Evolutionary conservation across 495 filamentous ascomycete genomes (phyloP).

Genomic region (Amphirosellinia nigrospora): DNA sequence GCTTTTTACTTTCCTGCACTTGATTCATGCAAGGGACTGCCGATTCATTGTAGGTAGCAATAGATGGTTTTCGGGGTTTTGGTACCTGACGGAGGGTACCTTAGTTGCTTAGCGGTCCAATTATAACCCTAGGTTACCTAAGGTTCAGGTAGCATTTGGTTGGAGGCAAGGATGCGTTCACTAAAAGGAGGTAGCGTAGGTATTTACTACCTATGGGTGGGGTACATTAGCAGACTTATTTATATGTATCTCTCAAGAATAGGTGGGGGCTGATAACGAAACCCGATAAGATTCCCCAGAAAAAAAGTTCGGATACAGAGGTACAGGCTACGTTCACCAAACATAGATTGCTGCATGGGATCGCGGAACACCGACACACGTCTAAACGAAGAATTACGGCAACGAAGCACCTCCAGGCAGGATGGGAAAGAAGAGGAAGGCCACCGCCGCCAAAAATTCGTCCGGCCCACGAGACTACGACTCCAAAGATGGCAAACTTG

Average conservation of each 20-base stretch:
- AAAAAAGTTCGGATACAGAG: slow-evolving; percentile 34
- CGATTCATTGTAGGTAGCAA: too few relatives aligned
- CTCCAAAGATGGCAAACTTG: slow-evolving; percentile 59
- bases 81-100: background rate
- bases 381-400: background rate
- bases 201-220: too few relatives aligned
- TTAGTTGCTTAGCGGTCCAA: background rate
- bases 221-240: too few relatives aligned
- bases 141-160: too few relatives aligned
- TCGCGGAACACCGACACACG: background rate
- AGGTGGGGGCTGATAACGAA: slow-evolving; percentile 6
- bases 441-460: slow-evolving; percentile 53
- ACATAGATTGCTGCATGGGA: background rate
- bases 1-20: background rate
- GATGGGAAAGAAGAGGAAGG: slow-evolving; percentile 88
- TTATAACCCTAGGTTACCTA: too few relatives aligned
- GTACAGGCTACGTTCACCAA: background rate
- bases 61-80: background rate
- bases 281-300: slow-evolving; percentile 19
- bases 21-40: slow-evolving; percentile 2
- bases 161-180: too few relatives aligned
- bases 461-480: slow-evolving; percentile 56
- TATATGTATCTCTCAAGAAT: too few relatives aligned
- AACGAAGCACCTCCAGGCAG: slow-evolving; percentile 20
- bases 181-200: too few relatives aligned